Evolutionary conservation across 495 filamentous ascomycete species (phyloP), one percentile per base, ranked within the genome.

Genomic region (Aspergillus homomorphus): DNA sequence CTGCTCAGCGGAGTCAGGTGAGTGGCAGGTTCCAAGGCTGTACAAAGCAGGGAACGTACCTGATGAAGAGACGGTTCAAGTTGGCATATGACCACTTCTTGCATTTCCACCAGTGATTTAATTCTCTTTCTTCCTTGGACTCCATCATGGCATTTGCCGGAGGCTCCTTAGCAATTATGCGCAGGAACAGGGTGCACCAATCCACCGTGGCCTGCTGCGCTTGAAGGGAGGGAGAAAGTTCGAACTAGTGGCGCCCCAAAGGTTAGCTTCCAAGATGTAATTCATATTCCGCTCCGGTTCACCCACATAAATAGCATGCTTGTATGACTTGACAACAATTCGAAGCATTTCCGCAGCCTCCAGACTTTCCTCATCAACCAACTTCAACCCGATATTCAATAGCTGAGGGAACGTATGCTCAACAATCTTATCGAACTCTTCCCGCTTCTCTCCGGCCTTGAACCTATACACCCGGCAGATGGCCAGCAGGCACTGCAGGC

Each of bases 71-170:
- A 61, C 94, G 83, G 73, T 98, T 98, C 55, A 98, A 77, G 74
- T 97, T 98, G 62, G 90, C 93, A 70, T 97, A 98, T 6, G 93
- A 88, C 95, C 94, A 98, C 73, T 98, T 98, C 88, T 98, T 98
- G 53, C 91, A 89, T 81, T 98, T 98, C 93, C 94, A 98, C 92
- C 94, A 98, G 69, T 96, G 90, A 69, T 96, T 92, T 54, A 84
- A 80, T 70, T 96, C 95, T 24, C 95, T 84, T 66, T 98, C 95
- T 19, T 90, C 84, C 44, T 88, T 76, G 45, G 96, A 91, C 44
- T 96, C 92, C 52, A 79, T 69, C 81, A 98, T 85, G 6, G 91
- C 86, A 60, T 77, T 85, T 43, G 86, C 80, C 0, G 94, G 94
- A 52, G 89, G 85, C 28, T 88, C 79, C 72, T 98, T 98, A 42